A percentile compares a stretch with the other conserved stretches of the same genome.
phyloP scores from a whole-genome alignment of 2,329 filamentous ascomycete species.

The Westerdykella aurantiaca region DNA sequence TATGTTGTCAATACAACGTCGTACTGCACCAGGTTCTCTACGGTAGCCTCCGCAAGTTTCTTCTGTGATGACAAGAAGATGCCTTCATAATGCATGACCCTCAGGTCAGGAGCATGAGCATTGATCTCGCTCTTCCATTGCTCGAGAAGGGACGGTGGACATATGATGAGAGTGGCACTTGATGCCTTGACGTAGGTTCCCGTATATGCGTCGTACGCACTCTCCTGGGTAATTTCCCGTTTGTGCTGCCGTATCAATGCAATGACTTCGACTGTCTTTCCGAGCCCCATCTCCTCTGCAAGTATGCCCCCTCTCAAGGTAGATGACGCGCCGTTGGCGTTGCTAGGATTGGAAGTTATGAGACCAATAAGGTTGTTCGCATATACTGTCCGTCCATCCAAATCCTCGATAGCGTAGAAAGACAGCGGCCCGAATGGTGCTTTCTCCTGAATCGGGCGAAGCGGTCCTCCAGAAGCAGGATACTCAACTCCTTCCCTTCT shows the following conservation, averaged over 20 bases:
- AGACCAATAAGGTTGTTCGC: constrained; percentile 60
- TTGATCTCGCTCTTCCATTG: constrained; percentile 59
- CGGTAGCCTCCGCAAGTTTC: constrained; percentile 34
- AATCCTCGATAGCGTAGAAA: constrained; percentile 45
- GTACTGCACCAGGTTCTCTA: constrained; percentile 44
- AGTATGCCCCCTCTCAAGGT: constrained; percentile 58
- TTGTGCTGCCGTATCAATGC: constrained; percentile 62
- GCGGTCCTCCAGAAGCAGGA: constrained; percentile 10
- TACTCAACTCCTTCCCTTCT: constrained; percentile 58
- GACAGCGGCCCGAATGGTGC: constrained; percentile 35
- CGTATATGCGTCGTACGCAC: constrained; percentile 38
- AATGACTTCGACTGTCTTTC: constrained; percentile 73
- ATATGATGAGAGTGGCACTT: constrained; percentile 57
- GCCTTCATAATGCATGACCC: constrained; percentile 53
- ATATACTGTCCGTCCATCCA: constrained; percentile 45
- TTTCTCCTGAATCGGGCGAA: constrained; percentile 9
- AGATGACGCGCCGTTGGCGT: constrained; percentile 39
- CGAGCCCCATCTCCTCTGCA: constrained; percentile 77
- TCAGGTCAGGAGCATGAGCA: constrained; percentile 52
- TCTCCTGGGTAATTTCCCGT: constrained; percentile 24
- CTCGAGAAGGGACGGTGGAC: constrained; percentile 55
- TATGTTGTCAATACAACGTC: constrained; percentile 61
- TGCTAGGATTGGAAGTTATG: constrained; percentile 46
- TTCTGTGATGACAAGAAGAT: constrained; percentile 34
- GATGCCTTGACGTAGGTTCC: constrained; percentile 46